Base-by-base conservation (phyloP, 2,329 filamentous ascomycete genomes). In the Neonectria faginata region DNA sequence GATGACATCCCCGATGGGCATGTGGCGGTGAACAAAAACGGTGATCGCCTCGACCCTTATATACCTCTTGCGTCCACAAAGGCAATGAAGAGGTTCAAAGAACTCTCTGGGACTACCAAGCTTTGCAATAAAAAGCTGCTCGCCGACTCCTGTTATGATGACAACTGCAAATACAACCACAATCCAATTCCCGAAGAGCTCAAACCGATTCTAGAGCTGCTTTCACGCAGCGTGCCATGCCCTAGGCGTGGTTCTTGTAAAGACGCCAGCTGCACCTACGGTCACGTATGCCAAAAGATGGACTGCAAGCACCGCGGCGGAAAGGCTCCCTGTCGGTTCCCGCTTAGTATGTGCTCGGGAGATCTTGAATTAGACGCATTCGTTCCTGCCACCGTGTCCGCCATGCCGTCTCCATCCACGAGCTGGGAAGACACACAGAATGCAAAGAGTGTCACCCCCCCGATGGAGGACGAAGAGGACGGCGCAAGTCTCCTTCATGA, bases 51-150 rank as follows among this genome's bases (percentile, higher is more conserved):
- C 0, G 71, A 73, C 3, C 29, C 65, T 2, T 69, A 67, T 10
- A 7, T 73, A 3, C 48, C 61, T 0, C 18, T 52, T 1, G 66
- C 69, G 3, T 54, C 62, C 5, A 51, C 54, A 0, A 64, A 68
- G 0, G 42, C 59, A 1, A 50, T 65, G 18, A 67, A 48, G 20
- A 66, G 64, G 16, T 62, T 72, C 31, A 73, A 65, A 50, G 11
- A 18, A 11, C 14, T 70, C 20, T 63, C 66, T 2, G 56, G 60
- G 6, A 53, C 71, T 2, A 62, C 53, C 7, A 67, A 56, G 25
- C 62, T 73, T 39, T 73, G 71, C 54, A 72, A 73, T 39, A 67
- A 58, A 3, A 62, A 67, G 44, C 69, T 72, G 39, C 36, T 73
- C 3, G 65, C 57, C 41, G 47, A 62, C 20, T 42, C 52, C 1